Evolutionary conservation across 129 eudicot genomes (phyloP).

Genomic region (Helianthus annuus): HanXRQr2.0-SUNRISE NC_035443.2:9570549-9571048

Average conservation of each 20-base stretch:
- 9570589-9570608: background rate
- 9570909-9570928: slow-evolving; percentile 99
- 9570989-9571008: slow-evolving; percentile 27
- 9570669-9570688: background rate
- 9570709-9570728: slow-evolving; percentile 92
- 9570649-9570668: no score
- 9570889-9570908: slow-evolving; percentile 98
- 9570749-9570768: slow-evolving; percentile 97
- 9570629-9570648: no score
- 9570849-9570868: slow-evolving; percentile 95
- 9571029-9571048: slow-evolving; percentile 29
- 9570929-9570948: slow-evolving; percentile 54
- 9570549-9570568: slow-evolving; percentile 81
- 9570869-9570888: slow-evolving; percentile 98
- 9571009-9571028: slow-evolving; percentile 35
- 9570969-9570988: slow-evolving; percentile 27
- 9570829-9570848: slow-evolving; percentile 92
- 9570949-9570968: slow-evolving; percentile 42
- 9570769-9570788: slow-evolving; percentile 99
- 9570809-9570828: slow-evolving; percentile 97
- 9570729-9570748: slow-evolving; percentile 78
- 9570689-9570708: slow-evolving; percentile 83
- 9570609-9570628: slow-evolving; percentile 1
- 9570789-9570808: slow-evolving; percentile 97
- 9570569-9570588: slow-evolving; percentile 5